phyloP scores from a whole-genome alignment of 139 green algal species.

The Haematococcus lacustris region DNA sequence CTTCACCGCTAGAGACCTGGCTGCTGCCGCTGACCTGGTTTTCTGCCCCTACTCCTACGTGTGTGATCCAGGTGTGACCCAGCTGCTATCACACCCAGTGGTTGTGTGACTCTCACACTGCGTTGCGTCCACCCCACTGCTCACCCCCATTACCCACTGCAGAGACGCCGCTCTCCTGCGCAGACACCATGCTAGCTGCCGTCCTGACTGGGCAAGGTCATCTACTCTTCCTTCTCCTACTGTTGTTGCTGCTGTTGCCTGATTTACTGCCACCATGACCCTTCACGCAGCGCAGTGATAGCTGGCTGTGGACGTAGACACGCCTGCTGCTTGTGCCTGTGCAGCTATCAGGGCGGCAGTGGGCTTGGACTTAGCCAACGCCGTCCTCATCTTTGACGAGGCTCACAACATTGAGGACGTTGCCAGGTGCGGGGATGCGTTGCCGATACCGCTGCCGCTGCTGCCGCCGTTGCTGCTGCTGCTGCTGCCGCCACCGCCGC shows the following conservation, averaged over 20 bases:
- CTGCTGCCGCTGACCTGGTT: constrained; percentile 76
- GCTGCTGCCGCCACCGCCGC: no score
- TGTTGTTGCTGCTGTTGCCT: no score
- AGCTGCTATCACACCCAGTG: no score
- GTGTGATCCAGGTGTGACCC: constrained; percentile 31
- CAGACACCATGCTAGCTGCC: no score
- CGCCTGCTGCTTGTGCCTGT: background rate
- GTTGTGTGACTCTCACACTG: no score
- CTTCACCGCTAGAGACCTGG: constrained; percentile 62
- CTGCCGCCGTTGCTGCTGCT: no score
- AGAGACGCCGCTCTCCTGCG: no score
- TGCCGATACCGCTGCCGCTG: background rate
- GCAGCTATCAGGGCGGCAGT: background rate
- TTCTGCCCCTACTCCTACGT: constrained; percentile 93
- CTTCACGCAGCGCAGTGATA: background rate
- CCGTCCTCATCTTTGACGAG: constrained; percentile 53
- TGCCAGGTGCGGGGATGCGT: constrained; percentile 13
- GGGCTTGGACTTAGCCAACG: background rate
- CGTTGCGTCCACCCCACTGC: no score
- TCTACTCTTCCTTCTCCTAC: no score
- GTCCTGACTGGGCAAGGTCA: no score
- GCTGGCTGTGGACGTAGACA: background rate
- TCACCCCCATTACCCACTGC: no score
- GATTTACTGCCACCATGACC: no score
- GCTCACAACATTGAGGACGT: constrained; percentile 96